Evolutionary conservation across 2,329 filamentous ascomycete species (phyloP).

Genomic region (Venturiaceae sp.): DNA sequence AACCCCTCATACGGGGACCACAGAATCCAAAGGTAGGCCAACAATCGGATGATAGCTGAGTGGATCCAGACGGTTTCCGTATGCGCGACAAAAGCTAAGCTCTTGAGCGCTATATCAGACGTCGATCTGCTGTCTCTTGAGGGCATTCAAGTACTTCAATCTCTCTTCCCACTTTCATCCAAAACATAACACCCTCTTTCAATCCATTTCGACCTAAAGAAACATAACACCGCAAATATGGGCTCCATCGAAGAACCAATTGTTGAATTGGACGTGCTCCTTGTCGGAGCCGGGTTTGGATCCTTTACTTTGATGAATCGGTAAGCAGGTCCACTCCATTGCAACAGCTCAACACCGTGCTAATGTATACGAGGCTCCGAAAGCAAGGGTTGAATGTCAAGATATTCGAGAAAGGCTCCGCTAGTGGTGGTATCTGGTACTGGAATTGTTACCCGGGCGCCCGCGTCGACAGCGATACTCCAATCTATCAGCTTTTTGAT

Average conservation of each 20-base stretch:
- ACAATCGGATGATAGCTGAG: neutral
- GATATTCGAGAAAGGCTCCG: constrained; percentile 29
- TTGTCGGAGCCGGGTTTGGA: constrained; percentile 7
- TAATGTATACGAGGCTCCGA: neutral
- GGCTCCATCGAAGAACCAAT: constrained; percentile 1
- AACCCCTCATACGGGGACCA: neutral
- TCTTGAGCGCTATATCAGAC: neutral
- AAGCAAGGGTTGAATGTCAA: constrained; percentile 8
- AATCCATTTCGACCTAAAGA: neutral
- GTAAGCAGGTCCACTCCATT: neutral
- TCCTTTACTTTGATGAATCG: constrained; percentile 5
- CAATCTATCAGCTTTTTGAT: constrained; percentile 29
- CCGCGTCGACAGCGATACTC: constrained; percentile 36
- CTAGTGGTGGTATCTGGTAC: constrained; percentile 34
- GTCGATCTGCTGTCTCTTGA: neutral
- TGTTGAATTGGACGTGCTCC: constrained; percentile 3
- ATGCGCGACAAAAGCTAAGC: neutral
- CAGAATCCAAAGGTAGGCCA: neutral
- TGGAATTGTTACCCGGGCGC: constrained; percentile 36
- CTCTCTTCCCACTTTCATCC: neutral
- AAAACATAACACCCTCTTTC: neutral
- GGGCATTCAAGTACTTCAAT: neutral
- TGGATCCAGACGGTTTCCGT: neutral
- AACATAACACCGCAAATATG: neutral
- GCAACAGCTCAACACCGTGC: neutral